Evolutionary conservation across 768 basidiomycete species (phyloP).

Genomic region (Dentipellis fragilis): DNA sequence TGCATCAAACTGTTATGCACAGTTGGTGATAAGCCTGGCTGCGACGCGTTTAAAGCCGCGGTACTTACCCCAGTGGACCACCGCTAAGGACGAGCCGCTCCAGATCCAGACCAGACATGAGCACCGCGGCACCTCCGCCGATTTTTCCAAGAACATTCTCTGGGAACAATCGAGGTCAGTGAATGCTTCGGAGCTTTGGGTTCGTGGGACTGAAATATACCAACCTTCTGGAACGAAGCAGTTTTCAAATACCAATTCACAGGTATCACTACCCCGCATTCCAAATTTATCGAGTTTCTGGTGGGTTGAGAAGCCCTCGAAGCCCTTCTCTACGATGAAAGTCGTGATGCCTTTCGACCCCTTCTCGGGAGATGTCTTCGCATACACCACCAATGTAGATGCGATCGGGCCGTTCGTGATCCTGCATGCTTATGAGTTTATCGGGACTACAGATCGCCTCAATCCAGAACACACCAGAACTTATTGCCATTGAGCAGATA

Average conservation of each 20-base stretch:
- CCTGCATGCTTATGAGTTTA: conserved; percentile 31
- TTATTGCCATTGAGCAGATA: conserved; percentile 85
- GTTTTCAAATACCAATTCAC: conserved; percentile 86
- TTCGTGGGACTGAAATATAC: conserved; percentile 6
- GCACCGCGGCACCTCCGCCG: conserved; percentile 71
- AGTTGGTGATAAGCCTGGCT: neutral
- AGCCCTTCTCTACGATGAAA: conserved; percentile 80
- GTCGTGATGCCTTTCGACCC: conserved; percentile 87
- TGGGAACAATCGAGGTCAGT: conserved; percentile 19
- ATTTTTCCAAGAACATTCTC: conserved; percentile 80
- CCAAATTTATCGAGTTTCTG: conserved; percentile 94
- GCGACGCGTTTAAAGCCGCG: neutral
- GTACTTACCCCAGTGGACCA: conserved; percentile 73
- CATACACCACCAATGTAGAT: conserved; percentile 87
- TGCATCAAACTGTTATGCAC: conserved; percentile 67
- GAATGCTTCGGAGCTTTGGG: neutral
- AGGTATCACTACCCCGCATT: conserved; percentile 94
- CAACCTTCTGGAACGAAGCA: conserved; percentile 83
- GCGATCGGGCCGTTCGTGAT: conserved; percentile 93
- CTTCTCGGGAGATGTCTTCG: conserved; percentile 70
- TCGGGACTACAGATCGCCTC: neutral
- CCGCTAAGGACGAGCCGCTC: conserved; percentile 88
- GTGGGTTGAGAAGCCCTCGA: conserved; percentile 78
- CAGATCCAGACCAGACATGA: conserved; percentile 92
- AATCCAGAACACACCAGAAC: conserved; percentile 59